These are phyloP conservation scores for Diphasiastrum complanatum DNA, from an alignment of 83 land plant genomes.

Conservation along the genomic window DNA sequence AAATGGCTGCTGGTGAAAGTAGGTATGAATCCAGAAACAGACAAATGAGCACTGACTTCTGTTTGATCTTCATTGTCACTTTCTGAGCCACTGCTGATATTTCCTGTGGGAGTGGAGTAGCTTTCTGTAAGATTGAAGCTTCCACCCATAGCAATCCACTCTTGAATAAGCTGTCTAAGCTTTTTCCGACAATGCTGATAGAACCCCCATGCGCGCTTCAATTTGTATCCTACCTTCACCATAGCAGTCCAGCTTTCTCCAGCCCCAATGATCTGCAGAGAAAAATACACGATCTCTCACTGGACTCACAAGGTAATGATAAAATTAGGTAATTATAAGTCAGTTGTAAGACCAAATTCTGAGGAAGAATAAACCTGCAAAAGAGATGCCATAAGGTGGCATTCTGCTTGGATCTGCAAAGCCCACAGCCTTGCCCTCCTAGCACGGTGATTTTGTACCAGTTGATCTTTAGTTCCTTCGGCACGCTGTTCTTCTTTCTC, in stretches of 20 bases:
- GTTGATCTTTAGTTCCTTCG: slow-evolving; percentile 14
- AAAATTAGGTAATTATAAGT: neutral
- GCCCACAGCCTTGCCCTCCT: slow-evolving; percentile 31
- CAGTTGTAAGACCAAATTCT: neutral
- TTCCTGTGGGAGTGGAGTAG: neutral
- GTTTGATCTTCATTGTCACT: neutral
- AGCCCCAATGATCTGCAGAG: slow-evolving; percentile 30
- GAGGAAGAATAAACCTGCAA: slow-evolving; percentile 14
- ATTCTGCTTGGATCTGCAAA: slow-evolving; percentile 33
- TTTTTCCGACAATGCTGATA: slow-evolving; percentile 37
- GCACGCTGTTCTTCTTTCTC: neutral
- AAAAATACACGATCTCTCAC: neutral
- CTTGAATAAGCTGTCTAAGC: slow-evolving; percentile 26
- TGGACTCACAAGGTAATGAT: neutral
- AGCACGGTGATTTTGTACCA: slow-evolving; percentile 3
- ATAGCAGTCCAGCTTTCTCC: slow-evolving; percentile 38
- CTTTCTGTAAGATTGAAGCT: slow-evolving; percentile 15
- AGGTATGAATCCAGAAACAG: neutral
- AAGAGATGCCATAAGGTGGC: slow-evolving; percentile 29
- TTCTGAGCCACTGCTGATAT: neutral
- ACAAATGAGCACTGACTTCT: neutral
- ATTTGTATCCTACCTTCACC: slow-evolving; percentile 35
- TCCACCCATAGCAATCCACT: slow-evolving; percentile 39
- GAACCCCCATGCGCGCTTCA: slow-evolving; percentile 24
- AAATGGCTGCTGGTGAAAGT: neutral